Evolutionary conservation across 2,329 filamentous ascomycete genomes (phyloP), one percentile per base, ranked within the genome.

Genomic region (Exophiala mesophila): DNA sequence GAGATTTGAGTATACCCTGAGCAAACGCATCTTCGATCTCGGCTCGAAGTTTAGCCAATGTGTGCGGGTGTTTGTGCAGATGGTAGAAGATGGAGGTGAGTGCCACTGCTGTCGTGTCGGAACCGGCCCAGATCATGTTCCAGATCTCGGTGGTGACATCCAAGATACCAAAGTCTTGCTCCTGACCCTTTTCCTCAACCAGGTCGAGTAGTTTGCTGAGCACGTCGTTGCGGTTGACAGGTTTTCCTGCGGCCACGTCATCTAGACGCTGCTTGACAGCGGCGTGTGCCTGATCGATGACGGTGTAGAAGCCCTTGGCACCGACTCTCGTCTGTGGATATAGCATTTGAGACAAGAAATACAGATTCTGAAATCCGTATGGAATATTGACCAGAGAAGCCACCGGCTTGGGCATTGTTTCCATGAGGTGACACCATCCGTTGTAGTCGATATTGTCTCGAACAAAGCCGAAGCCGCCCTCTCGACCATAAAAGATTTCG

Each of bases 1-100:
- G 45, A 8, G 43, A 4, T 40, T 34, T 38, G 40, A 45, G 39
- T 8, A 31, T 36, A 19, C 48, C 48, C 9, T 29, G 34, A 16
- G 41, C 12, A 3, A 48, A 44, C 5, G 67, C 49, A 73, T 76
- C 50, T 60, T 69, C 26, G 40, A 64, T 13, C 50, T 76, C 26
- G 63, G 80, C 5, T 50, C 58, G 5, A n/a, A 62, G 6, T 57
- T 74, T 43, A 72, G 77, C 53, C 15, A 44, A 39, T 4, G 52
- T 54, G 2, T 31, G 18, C 0, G 55, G 53, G 34, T 49, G 46
- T 38, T 59, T 62, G 9, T 59, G 54, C 3, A 56, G 48, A 42
- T 58, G 55, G 45, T 65, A 64, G 13, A 65, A 45, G n/a, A 58
- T 55, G 2, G 59, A 53, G 8, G 55, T 52, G n/a, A 64, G 47